These are phyloP conservation scores for Aspergillus hortae DNA, from an alignment of 2,329 filamentous ascomycete genomes.

Conservation along the genomic window DNA sequence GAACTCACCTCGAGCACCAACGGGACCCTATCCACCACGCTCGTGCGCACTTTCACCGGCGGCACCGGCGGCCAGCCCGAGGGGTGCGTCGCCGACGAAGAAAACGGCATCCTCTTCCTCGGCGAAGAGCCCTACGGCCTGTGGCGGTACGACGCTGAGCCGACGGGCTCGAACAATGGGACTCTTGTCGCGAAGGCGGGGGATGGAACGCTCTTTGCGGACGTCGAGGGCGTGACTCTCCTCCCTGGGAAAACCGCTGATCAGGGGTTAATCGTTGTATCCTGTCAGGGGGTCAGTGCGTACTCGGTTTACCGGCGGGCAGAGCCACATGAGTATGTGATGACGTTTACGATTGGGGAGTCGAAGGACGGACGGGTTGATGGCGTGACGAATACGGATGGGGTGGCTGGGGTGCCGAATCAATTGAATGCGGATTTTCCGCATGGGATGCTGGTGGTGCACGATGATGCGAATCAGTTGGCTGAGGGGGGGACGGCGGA, in stretches of 20 bases:
- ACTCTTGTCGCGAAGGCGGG: neutral
- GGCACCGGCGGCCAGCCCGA: slow-evolving; percentile 4
- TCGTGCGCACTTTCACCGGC: slow-evolving; percentile 3
- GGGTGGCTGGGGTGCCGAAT: neutral
- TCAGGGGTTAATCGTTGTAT: slow-evolving; percentile 1
- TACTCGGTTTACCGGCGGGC: slow-evolving; percentile 2
- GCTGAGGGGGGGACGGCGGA: slow-evolving; percentile 1
- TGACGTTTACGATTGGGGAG: slow-evolving; percentile 5
- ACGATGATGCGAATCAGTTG: slow-evolving; percentile 10
- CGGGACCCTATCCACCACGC: slow-evolving; percentile 1
- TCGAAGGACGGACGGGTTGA: slow-evolving; percentile 3
- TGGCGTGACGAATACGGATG: slow-evolving; percentile 8
- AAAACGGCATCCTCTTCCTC: slow-evolving; percentile 3
- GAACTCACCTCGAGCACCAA: neutral
- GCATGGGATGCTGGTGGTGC: slow-evolving; percentile 2
- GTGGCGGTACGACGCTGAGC: slow-evolving; percentile 7
- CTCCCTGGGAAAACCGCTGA: neutral
- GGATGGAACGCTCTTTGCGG: slow-evolving; percentile 2
- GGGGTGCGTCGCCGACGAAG: slow-evolving; percentile 5
- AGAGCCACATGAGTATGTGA: slow-evolving; percentile 6
- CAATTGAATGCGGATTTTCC: slow-evolving; percentile 5
- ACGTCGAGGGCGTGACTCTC: slow-evolving; percentile 3
- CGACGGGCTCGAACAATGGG: neutral
- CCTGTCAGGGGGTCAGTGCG: slow-evolving; percentile 3
- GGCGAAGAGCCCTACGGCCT: slow-evolving; percentile 5